Evolutionary conservation across 441 rosid genomes (phyloP), one percentile per base, ranked within the genome.

Genomic region (Adansonia madagascariensis): DNA sequence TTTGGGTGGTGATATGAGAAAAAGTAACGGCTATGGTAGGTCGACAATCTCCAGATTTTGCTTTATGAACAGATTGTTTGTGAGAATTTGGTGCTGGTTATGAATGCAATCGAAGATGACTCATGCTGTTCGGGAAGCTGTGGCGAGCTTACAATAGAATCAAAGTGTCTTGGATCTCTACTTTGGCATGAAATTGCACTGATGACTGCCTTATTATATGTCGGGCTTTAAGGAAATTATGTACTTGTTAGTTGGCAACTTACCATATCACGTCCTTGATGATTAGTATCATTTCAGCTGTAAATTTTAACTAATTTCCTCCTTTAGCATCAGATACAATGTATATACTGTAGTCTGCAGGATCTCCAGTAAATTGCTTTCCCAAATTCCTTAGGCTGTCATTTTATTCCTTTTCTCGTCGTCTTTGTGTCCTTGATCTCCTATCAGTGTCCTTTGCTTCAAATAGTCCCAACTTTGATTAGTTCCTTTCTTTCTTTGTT

Each of bases 341-440:
- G 91, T 85, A 82, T 75, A 85, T 86, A 77, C 75, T 56, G 69
- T 77, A 75, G 75, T 56, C 74, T 47, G 69, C 74, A 76, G 76
- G 57, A 71, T 66, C 80, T 67, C 70, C 71, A 43, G 65, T 71
- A 75, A 80, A 56, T 27, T 65, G 39, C 67, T 71, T 22, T 52
- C 46, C 20, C 69, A 47, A 24, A 47, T 22, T 60, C 60, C 46
- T 27, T 80, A 83, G 78, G 79, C 63, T 73, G 75, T 75, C 82
- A 15, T 56, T 79, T 61, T 75, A n/a, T 59, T 70, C 44, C 44
- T 47, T 59, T 75, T 63, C 17, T 35, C 50, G 2, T 57, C 69
- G 46, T 72, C 67, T 31, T 47, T 6, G 15, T 57, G 18, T 35
- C 61, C 60, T 8, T 73, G 74, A 12, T 76, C 77, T 24, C 27